A percentile compares a stretch with the other conserved stretches of the same genome.
phyloP scores from a whole-genome alignment of 768 basidiomycete genomes.

The Hericium erinaceus region DNA sequence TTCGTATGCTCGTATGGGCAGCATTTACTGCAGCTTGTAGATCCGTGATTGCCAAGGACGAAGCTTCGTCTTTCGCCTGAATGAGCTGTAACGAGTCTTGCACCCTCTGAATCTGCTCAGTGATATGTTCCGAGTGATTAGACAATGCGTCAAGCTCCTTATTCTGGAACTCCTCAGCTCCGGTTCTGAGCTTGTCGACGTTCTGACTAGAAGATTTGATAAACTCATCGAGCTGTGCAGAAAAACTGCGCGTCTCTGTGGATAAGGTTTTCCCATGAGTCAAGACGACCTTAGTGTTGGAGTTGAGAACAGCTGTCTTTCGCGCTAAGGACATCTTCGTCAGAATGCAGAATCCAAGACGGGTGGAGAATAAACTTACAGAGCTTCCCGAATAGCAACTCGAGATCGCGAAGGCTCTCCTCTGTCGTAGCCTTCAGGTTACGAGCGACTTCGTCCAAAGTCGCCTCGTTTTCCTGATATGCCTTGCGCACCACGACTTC shows the following conservation, averaged over 20 bases:
- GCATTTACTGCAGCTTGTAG: conserved; percentile 44
- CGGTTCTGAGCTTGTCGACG: conserved; percentile 41
- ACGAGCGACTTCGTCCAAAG: conserved; percentile 62
- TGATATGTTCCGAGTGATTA: conserved; percentile 42
- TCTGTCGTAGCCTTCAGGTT: conserved; percentile 54
- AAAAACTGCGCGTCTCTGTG: conserved; percentile 42
- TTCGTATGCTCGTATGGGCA: conserved; percentile 43
- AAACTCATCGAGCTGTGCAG: conserved; percentile 53
- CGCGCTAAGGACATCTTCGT: conserved; percentile 44
- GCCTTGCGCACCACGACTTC: conserved; percentile 73
- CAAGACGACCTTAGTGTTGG: conserved; percentile 59
- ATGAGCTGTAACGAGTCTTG: conserved; percentile 44
- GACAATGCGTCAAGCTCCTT: conserved; percentile 48
- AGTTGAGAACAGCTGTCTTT: conserved; percentile 50
- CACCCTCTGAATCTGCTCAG: conserved; percentile 47
- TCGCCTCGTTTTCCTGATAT: conserved; percentile 63
- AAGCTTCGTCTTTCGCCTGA: conserved; percentile 43
- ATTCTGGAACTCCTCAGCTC: conserved; percentile 46
- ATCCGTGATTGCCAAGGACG: conserved; percentile 39
- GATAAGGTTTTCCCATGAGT: conserved; percentile 53
- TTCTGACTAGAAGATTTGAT: conserved; percentile 45
- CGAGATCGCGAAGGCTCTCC: conserved; percentile 65
- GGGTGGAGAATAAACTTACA: conserved; percentile 35
- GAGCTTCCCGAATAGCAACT: conserved; percentile 71
- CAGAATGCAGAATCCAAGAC: neutral